Conservation (phyloP, 1,284 basidiomycete genomes). For the Trametes polyzona region DNA sequence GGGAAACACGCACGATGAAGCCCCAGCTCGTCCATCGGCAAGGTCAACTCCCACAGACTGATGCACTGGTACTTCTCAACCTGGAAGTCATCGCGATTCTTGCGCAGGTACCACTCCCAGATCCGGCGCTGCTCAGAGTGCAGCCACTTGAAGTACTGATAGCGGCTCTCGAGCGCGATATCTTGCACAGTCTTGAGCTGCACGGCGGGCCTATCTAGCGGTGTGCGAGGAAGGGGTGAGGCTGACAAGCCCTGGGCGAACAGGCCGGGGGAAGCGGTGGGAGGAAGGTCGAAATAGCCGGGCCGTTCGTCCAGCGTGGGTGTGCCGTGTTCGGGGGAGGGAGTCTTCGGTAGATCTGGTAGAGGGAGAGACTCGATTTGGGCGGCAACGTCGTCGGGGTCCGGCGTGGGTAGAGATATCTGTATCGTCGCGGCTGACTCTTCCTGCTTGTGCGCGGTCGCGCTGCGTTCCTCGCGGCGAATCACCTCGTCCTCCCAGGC, state of each 20-base stretch:
- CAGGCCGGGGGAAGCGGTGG: conserved; percentile 29
- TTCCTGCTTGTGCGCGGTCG: conserved; percentile 47
- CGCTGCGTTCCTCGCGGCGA: conserved; percentile 69
- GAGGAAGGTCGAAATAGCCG: conserved; percentile 49
- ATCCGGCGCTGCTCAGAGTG: conserved; percentile 85
- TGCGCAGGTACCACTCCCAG: conserved; percentile 91
- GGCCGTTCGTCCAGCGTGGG: conserved; percentile 32
- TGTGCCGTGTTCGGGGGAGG: conserved; percentile 39
- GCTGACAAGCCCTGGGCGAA: conserved; percentile 25
- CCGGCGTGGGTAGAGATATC: conserved; percentile 28
- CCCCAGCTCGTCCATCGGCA: conserved; percentile 71
- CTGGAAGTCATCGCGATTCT: conserved; percentile 82
- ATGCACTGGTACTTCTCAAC: conserved; percentile 95
- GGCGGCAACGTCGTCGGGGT: conserved; percentile 61
- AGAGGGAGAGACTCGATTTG: conserved; percentile 71
- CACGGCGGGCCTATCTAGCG: conserved; percentile 46
- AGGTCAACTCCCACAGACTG: conserved; percentile 72
- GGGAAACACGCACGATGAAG: conserved; percentile 70
- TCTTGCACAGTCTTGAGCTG: conserved; percentile 55
- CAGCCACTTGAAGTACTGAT: conserved; percentile 73
- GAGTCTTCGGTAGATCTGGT: conserved; percentile 50
- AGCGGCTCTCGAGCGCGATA: conserved; percentile 73
- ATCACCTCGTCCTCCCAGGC: conserved; percentile 87
- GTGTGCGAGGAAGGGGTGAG: conserved; percentile 31
- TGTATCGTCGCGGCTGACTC: conserved; percentile 41